A percentile compares a stretch with the other conserved stretches of the same genome.
Conservation (phyloP, 805 yeast genomes). For the Vanderwaltozyma tropicalis region DNA sequence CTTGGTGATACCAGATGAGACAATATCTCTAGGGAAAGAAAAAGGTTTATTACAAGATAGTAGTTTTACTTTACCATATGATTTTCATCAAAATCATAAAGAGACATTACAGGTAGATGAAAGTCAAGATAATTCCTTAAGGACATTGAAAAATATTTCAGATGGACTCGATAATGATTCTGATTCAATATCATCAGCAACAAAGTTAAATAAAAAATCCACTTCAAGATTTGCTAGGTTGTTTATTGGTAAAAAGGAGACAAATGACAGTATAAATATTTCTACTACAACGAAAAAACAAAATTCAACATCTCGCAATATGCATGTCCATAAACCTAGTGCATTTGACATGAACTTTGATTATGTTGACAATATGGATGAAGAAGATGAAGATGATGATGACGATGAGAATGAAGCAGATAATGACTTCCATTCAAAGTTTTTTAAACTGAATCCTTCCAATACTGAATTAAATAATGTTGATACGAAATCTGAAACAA, state of each 20-base stretch:
- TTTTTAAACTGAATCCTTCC: constrained; percentile 14
- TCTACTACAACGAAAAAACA: not conserved
- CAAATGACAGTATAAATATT: not conserved
- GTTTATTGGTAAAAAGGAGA: constrained; percentile 15
- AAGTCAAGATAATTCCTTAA: not conserved
- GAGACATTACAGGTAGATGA: not conserved
- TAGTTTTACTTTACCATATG: not conserved
- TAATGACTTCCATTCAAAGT: constrained; percentile 13
- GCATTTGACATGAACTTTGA: constrained; percentile 23
- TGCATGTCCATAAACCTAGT: constrained; percentile 4
- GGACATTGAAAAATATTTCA: not conserved
- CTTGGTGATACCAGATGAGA: not conserved
- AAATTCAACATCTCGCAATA: not conserved
- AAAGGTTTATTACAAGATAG: not conserved
- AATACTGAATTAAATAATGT: not conserved
- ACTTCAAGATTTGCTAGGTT: constrained; percentile 18
- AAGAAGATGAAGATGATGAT: constrained; percentile 27
- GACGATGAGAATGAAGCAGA: constrained; percentile 21
- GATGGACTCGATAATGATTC: not conserved
- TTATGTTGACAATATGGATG: constrained; percentile 24
- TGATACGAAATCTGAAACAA: not conserved
- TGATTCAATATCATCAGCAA: not conserved
- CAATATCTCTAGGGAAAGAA: too few relatives aligned
- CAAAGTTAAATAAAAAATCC: constrained; percentile 5
- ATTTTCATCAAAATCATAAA: not conserved